Evolutionary conservation across 805 yeast species (phyloP), one percentile per base, ranked within the genome.

Genomic region (Saccharomycopsis guyanensis): DNA sequence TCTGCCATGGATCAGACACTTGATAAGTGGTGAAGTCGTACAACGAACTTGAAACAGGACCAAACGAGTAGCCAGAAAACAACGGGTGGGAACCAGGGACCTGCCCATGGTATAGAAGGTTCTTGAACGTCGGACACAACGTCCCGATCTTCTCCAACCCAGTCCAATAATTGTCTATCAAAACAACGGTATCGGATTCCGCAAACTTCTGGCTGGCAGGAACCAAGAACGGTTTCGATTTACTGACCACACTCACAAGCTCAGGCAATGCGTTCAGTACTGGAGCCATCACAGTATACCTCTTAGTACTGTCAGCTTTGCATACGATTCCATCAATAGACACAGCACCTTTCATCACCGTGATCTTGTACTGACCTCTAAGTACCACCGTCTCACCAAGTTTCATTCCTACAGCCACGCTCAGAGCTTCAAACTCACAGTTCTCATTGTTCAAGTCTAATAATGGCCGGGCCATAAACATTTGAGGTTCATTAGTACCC

Each of bases 91-190:
- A 24, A 50, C 53, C 38, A 29, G 39, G 15, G 2, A 15, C 37
- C 20, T 58, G 63, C 29, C 10, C 10, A n/a, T n/a, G n/a, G n/a
- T n/a, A n/a, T 33, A 71, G 67, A 3, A 71, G 52, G 22, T 66
- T 63, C 53, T 68, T 71, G 54, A 73, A 62, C 19, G 72, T 70
- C 0, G 76, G 65, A 49, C 67, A 66, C 35, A 71, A 58, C 0
- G 39, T 44, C 0, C 71, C 72, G 4, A 76, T 60, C 8, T 59
- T 49, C 35, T 70, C 71, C 13, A 76, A 48, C 0, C 79, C 78
- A 6, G 70, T 65, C 22, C 45, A 49, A n/a, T 57, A 46, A 47
- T 64, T 66, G 5, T 49, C 49, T 1, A 76, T 32, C 46, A 61
- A 59, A 3, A 66, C 50, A 1, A 73, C 66, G 0, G 74, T 59